Base-by-base conservation (phyloP, 352 stramenopile species). In the Pythium aphanidermatum region DNA sequence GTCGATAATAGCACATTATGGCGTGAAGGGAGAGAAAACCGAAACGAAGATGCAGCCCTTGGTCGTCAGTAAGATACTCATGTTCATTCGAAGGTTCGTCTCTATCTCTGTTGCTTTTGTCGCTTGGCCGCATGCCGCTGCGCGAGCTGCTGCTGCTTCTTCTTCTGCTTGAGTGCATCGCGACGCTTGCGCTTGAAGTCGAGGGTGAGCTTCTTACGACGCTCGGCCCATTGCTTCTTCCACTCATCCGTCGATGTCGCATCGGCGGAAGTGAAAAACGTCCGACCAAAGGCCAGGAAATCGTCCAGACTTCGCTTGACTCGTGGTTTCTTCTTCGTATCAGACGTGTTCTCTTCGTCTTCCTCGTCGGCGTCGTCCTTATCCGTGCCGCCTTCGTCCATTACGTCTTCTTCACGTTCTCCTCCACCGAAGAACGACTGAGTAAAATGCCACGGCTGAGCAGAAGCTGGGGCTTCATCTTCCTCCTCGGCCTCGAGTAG, bases 111-210 rank as follows among this genome's bases (percentile, higher is more conserved):
- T n/a, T n/a, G n/a, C 43, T 67, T 70, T 28, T 80, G 68, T 35
- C 72, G 60, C 56, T 70, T 70, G 39, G 55, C 50, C 25, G 51
- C 46, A 44, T 63, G 51, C 17, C 39, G 47, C 21, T 55, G 53
- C 13, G 45, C 54, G 43, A 34, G 30, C 38, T 84, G 77, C 51
- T 77, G 74, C 30, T 76, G 60, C 35, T 80, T 74, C 57, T 92
- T 92, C 47, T 83, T 83, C 44, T 58, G 69, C 59, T 87, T 86
- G 41, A 85, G 55, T 29, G 79, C 70, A 38, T 88, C 74, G 25
- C 77, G 74, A 14, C 77, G 74, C 63, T 92, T 92, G 45, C 79
- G 76, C 31, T 86, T 86, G 54, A 81, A 92, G 53, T 92, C 79
- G 16, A 86, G 48, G 46, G 79, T 88, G 30, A 89, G 65, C 37